Percentiles rank a stretch among this genome's conserved stretches.
phyloP scores from a whole-genome alignment of 208 protist species.

The Wallacemonas collosoma region DNA sequence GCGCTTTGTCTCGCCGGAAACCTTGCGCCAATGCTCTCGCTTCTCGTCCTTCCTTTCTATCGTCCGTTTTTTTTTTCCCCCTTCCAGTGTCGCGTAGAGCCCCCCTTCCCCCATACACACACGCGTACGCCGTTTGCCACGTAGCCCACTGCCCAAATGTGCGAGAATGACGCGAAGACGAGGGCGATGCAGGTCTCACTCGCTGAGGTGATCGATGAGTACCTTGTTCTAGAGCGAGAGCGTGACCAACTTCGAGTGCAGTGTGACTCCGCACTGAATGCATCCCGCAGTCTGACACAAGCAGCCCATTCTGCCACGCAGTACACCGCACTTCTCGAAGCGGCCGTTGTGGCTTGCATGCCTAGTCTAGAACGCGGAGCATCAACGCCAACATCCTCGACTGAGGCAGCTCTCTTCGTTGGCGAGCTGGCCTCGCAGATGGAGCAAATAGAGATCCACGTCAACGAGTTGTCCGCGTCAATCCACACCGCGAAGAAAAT shows the following conservation, averaged over 20 bases:
- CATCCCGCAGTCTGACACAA: background rate
- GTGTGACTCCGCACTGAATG: background rate
- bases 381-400: background rate
- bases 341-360: background rate
- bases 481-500: background rate
- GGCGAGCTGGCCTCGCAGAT: constrained; percentile 13
- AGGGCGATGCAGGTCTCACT: constrained; percentile 42
- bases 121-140: too few relatives aligned
- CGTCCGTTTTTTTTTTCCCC: too few relatives aligned
- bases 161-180: background rate
- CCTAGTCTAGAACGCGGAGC: background rate
- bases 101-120: too few relatives aligned
- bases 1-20: too few relatives aligned
- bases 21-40: too few relatives aligned
- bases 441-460: constrained; percentile 2
- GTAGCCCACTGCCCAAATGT: too few relatives aligned
- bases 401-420: constrained; percentile 1
- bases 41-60: too few relatives aligned
- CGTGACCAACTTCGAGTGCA: constrained; percentile 23
- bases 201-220: constrained; percentile 79
- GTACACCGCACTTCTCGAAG: constrained; percentile 14
- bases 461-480: background rate
- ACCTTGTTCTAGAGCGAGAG: constrained; percentile 71
- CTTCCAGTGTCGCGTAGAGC: too few relatives aligned
- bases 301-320: background rate